Percentiles rank a stretch among this genome's conserved stretches.
Conservation (phyloP, 2,329 filamentous ascomycete genomes). For the Knufia petricola region DNA sequence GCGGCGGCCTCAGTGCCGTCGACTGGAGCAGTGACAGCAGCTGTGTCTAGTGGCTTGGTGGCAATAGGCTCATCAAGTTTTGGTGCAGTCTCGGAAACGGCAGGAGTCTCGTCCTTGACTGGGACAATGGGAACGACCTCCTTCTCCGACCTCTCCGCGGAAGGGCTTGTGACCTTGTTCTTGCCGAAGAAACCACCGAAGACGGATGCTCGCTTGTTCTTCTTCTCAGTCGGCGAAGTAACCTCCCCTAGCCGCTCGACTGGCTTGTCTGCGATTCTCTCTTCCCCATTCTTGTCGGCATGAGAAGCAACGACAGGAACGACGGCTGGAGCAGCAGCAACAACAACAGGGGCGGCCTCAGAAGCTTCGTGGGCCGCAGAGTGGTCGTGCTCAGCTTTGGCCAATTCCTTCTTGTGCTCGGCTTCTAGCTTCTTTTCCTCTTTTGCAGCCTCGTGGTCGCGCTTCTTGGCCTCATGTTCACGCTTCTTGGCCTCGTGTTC, state of each 20-base stretch:
- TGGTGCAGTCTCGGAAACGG: slow-evolving; percentile 40
- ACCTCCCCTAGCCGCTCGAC: neutral
- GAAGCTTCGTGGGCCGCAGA: slow-evolving; percentile 33
- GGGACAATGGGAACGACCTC: slow-evolving; percentile 40
- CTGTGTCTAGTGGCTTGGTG: slow-evolving; percentile 32
- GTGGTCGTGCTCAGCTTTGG: slow-evolving; percentile 25
- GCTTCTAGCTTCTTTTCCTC: slow-evolving; percentile 33
- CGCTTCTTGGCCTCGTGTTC: slow-evolving; percentile 32
- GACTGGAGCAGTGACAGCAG: slow-evolving; percentile 37
- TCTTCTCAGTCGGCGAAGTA: slow-evolving; percentile 48
- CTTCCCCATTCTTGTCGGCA: slow-evolving; percentile 40
- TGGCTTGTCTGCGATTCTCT: slow-evolving; percentile 33
- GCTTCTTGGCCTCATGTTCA: slow-evolving; percentile 29
- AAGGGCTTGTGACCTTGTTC: slow-evolving; percentile 47
- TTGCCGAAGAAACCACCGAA: slow-evolving; percentile 74
- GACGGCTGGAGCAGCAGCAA: slow-evolving; percentile 33
- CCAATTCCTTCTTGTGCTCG: slow-evolving; percentile 35
- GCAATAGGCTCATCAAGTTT: slow-evolving; percentile 39
- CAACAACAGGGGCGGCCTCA: slow-evolving; percentile 27
- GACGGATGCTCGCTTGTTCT: slow-evolving; percentile 78
- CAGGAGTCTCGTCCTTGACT: slow-evolving; percentile 39
- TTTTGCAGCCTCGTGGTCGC: slow-evolving; percentile 34
- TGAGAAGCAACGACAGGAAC: no score
- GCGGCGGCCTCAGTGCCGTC: slow-evolving; percentile 24
- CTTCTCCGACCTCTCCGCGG: slow-evolving; percentile 39